A percentile compares a stretch with the other conserved stretches of the same genome.
phyloP scores from a whole-genome alignment of 2,329 filamentous ascomycete genomes.

The Arthrobotrys megalospora region DNA sequence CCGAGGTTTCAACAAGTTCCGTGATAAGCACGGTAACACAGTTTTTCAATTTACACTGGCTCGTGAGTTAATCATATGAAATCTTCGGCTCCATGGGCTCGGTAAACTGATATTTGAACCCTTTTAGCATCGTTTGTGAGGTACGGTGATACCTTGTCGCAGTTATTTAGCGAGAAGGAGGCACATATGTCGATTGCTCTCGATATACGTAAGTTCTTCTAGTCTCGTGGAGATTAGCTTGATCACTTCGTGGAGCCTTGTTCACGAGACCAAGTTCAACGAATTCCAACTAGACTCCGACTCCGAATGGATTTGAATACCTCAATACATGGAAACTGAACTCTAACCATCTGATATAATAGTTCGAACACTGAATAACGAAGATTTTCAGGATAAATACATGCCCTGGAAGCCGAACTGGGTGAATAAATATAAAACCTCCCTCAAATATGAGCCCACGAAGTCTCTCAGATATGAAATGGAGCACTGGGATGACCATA shows the following conservation, averaged over 20 bases:
- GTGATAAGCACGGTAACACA: constrained; percentile 31
- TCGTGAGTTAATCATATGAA: constrained; percentile 22
- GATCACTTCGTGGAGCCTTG: too few species aligned
- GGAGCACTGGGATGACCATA: constrained; percentile 46
- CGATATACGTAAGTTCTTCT: constrained; percentile 40
- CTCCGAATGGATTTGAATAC: neutral
- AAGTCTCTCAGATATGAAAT: constrained; percentile 37
- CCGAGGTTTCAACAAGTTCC: constrained; percentile 35
- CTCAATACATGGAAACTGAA: neutral
- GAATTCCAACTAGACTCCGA: neutral
- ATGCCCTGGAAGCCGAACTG: constrained; percentile 36
- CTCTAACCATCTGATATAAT: neutral
- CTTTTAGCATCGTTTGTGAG: constrained; percentile 42
- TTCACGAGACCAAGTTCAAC: too few species aligned
- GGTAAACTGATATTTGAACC: neutral
- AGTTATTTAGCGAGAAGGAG: constrained; percentile 35
- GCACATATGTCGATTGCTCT: constrained; percentile 47
- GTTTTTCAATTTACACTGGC: constrained; percentile 39
- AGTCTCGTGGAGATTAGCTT: too few species aligned
- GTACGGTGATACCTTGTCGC: constrained; percentile 42
- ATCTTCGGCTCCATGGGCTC: neutral
- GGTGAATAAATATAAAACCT: neutral
- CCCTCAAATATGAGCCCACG: neutral
- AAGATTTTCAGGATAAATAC: constrained; percentile 41
- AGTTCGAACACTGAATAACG: constrained; percentile 37